Base-by-base conservation (phyloP, 139 green algal genomes). In the Micractinium sp. region DNA sequence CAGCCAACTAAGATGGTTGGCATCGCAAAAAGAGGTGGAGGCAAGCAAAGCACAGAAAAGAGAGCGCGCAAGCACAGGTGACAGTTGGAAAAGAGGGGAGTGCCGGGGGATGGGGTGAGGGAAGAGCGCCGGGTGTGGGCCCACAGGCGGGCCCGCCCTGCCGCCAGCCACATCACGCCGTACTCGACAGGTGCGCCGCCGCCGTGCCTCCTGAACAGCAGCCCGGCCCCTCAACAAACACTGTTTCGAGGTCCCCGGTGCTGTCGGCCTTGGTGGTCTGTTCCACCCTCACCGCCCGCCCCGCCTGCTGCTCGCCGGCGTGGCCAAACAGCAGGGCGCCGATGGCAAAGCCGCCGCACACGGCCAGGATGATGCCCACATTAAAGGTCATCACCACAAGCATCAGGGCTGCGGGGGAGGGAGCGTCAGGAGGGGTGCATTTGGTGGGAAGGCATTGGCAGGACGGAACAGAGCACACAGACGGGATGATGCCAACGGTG, bases 311-410 rank as follows among this genome's bases (percentile, higher is more conserved):
- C 71, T 87, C 83, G 14, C 83, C 83, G 13, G 83, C 83, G 67
- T 92, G 92, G 7, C 92, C 92, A 81, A 95, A 94, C 29, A 95
- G 60, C 69, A 92, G 78, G 22, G 87, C 89, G 53, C 93, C 93
- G 20, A 94, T 67, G 25, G 66, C 89, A 33, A 94, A 91, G 76
- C 93, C 93, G 22, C 75, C 29, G 38, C 92, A 89, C 5, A 90
- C 87, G 12, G 87, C 69, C 82, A 93, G 82, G 75, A 95, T 94
- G 66, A 95, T 91, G 5, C 86, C 89, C 18, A 95, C 86, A 39
- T 95, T 93, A 85, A 92, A 95, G 31, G 81, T 91, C 93, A 95
- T 95, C 9, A 92, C 93, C 23, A 93, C 90, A 31, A 95, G 87
- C 92, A 95, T 95, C 15, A 87, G 83, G 66, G 83, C 83, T 87